Percentiles rank a stretch among this genome's conserved stretches.
Evolutionary conservation across 2,329 filamentous ascomycete genomes (phyloP).

Genomic region (Malbranchea cinnamomea): DNA sequence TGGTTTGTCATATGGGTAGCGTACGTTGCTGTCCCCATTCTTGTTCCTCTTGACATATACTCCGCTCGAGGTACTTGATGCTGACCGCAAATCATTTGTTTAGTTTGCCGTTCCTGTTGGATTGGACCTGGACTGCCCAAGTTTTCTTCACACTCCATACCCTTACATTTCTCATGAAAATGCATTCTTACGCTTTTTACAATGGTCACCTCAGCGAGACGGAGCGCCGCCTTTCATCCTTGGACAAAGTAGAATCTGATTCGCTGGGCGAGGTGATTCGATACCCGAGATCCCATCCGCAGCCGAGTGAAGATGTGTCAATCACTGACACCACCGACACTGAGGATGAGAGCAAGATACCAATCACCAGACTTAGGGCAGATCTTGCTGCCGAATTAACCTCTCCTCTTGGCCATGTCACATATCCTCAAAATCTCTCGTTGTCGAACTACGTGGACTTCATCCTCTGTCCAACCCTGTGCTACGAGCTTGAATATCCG

Average conservation of each 20-base stretch:
- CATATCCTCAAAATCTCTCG: constrained; percentile 80
- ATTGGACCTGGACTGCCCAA: constrained; percentile 95
- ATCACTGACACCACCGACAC: no score
- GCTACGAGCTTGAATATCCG: constrained; percentile 95
- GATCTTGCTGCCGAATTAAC: constrained; percentile 83
- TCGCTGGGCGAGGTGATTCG: constrained; percentile 57
- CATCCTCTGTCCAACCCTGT: constrained; percentile 82
- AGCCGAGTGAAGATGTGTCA: no score
- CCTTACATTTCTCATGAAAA: constrained; percentile 91
- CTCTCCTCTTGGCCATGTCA: constrained; percentile 75
- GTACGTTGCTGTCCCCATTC: constrained; percentile 21
- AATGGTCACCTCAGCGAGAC: constrained; percentile 89
- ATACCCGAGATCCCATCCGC: constrained; percentile 47
- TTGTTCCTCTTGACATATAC: neutral
- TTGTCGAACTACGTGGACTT: constrained; percentile 72
- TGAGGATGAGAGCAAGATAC: constrained; percentile 23
- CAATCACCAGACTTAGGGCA: constrained; percentile 57
- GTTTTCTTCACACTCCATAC: constrained; percentile 89
- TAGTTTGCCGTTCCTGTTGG: constrained; percentile 63
- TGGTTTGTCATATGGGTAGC: constrained; percentile 77
- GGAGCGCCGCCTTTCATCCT: constrained; percentile 59
- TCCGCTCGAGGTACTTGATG: no score
- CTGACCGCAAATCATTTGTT: constrained; percentile 11
- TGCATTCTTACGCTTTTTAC: constrained; percentile 97
- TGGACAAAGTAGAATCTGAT: constrained; percentile 59